A percentile compares a stretch with the other conserved stretches of the same genome.
These are phyloP conservation scores for Fusarium sororula DNA, from an alignment of 2,329 filamentous ascomycete genomes.

Conservation along the genomic window DNA sequence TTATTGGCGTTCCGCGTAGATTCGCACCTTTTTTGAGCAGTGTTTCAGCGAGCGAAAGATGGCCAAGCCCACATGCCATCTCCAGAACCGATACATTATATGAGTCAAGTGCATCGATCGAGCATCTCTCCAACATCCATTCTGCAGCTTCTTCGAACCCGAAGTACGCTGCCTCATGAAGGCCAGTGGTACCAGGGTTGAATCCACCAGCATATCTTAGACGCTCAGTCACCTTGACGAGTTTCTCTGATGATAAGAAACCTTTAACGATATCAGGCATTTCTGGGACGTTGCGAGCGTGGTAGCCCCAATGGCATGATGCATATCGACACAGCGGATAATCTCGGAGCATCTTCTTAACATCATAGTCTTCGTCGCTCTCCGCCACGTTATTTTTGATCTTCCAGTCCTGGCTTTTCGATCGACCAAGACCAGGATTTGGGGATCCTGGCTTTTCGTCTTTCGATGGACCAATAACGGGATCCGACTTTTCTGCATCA, in stretches of 20 bases:
- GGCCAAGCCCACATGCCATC: background rate
- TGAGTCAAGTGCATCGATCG: background rate
- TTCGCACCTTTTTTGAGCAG: background rate
- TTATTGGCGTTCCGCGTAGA: background rate
- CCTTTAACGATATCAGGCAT: background rate
- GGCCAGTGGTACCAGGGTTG: background rate
- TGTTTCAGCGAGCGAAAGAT: background rate
- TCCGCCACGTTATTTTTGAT: slow-evolving; percentile 35
- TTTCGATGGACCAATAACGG: background rate
- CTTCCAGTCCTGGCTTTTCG: background rate
- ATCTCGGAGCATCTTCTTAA: slow-evolving; percentile 45
- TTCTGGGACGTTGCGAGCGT: background rate
- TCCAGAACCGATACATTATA: background rate
- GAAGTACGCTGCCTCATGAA: slow-evolving; percentile 10
- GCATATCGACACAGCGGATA: background rate
- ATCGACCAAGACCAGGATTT: background rate
- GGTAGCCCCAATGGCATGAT: background rate
- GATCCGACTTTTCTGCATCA: background rate
- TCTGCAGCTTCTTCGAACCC: background rate
- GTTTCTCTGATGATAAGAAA: background rate
- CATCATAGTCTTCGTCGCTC: slow-evolving; percentile 45
- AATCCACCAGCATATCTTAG: background rate
- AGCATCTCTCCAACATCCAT: background rate
- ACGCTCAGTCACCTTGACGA: background rate
- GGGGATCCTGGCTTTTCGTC: slow-evolving; percentile 6